Evolutionary conservation across 192 early-diverging fungal species (phyloP), one percentile per base, ranked within the genome.

Genomic region (Podila epigama): DNA sequence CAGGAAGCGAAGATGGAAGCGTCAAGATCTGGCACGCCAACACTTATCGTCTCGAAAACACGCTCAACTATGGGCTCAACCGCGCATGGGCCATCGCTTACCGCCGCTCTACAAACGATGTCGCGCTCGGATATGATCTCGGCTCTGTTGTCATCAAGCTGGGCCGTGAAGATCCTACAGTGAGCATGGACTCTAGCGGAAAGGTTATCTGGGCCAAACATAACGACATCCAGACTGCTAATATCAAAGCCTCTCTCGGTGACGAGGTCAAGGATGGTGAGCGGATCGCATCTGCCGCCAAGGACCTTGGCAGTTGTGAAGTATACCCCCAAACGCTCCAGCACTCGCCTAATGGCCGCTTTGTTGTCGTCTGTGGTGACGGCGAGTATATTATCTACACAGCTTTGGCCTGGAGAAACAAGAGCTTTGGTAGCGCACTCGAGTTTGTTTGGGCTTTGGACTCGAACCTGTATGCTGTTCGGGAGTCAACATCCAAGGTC

Each of bases 331-430:
- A 98, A 79, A 93, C 90, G 22, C 82, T 99, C 22, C 89, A 95
- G 82, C 98, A 99, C 84, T 94, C 92, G 55, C 98, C 98, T 42
- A 99, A 99, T 68, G 97, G 96, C 37, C 78, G 81, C 50, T 99
- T 99, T 79, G 97, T 97, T 40, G 98, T 97, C n/a, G 98, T 98
- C 20, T 97, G 96, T 68, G 98, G 98, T 53, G 97, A 99, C 68
- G 96, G 96, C 66, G 98, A 99, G 83, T 99, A 96, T 80, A 99
- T 99, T 57, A 98, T 99, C 69, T 99, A 99, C 81, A 99, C 98
- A 22, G 98, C 98, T 6, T 87, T 99, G 48, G 96, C 98, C 5
- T 99, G 98, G 98, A 89, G 98, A 81, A 99, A 99, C 90, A 99
- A 99, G 89, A 92, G 92, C 59, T 99, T 98, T 83, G 98, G 98